Base-by-base conservation (phyloP, 176 grass and related monocot genomes). In the Aegilops longissima region DNA sequence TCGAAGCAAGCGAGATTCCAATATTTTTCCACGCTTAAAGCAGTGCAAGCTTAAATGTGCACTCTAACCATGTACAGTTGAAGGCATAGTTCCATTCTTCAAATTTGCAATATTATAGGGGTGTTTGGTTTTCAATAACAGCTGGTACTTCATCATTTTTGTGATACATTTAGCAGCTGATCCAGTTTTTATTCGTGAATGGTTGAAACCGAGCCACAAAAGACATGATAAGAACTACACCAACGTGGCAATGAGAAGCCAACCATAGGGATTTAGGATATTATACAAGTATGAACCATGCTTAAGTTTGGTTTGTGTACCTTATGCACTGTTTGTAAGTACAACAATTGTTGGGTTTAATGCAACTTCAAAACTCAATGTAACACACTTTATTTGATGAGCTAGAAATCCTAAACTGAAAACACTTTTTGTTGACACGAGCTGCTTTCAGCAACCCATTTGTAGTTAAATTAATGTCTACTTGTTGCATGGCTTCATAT, bases 261-360 rank as follows among this genome's bases (percentile, higher is more conserved):
- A 13, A 13, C 24, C 31, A 16, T 84, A 63, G 59, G 18, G 23
- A 65, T 77, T 66, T 51, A 0, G 51, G 40, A 66, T 66, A 82
- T 25, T 21, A 70, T 20, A 66, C 27, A 69, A 70, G 36, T 67
- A 13, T 10, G 9, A 51, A 6, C 56, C 39, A 66, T 77, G 33
- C 61, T 64, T 39, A 16, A 79, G 61, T 79, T 36, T 63, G 5
- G 24, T 70, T 54, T 36, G n/a, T 83, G 64, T 52, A 69, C 29
- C 18, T 12, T 72, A 70, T 83, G 73, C 73, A 76, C 4, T 76
- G 14, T 56, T 63, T 76, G 8, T 76, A 76, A 76, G 25, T 54
- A 49, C 9, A 33, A 51, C 25, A 30, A 33, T 21, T 20, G 27
- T 33, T 56, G 5, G 42, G 49, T 27, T 82, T 35, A 40, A 39